Evolutionary conservation across 169 alveolate species (phyloP), one percentile per base, ranked within the genome.

Genomic region (Cryptosporidium baileyi): DNA sequence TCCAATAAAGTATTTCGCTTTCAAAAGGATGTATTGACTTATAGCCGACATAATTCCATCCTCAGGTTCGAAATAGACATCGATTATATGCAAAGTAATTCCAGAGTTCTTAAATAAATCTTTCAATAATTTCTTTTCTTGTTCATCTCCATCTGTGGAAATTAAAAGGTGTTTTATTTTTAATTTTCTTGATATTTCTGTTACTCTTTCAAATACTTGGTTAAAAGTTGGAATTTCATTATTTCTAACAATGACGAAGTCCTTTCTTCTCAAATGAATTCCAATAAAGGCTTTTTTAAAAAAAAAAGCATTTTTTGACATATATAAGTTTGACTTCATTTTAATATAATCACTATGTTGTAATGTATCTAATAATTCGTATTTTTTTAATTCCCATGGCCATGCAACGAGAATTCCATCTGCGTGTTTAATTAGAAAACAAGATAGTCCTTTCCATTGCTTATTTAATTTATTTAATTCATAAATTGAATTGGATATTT

Each of bases 1-100:
- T 36, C 85, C 85, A 24, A 74, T 57, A 30, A 74, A 74, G 49
- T 74, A 74, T 8, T 74, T 60, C 7, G 74, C 67, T 13, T 57
- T 30, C 36, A 74, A 28, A 36, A 74, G 51, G 5, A 74, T 59
- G n/a, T 36, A 28, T 74, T 74, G 85, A 59, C 67, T 51, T 24
- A 74, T 51, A 28, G 85, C 85, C 6, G 85, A 51, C 30, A 74
- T 40, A 5, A 74, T 36, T 54, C 85, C 85, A 74, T 74, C 85
- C 7, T 74, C 85, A 19, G n/a, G n/a, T 24, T 36, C 80, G 34
- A 17, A 19, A 3, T 41, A 15, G 22, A 36, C 9, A 17, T 17
- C 17, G 17, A 36, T 74, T 19, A 74, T 74, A 9, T 74, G 74
- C 9, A 74, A 51, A 36, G 32, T 45, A 13, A 57, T 36, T 24